Conservation (phyloP, 208 protist genomes). For the Leishmania tropica region DNA sequence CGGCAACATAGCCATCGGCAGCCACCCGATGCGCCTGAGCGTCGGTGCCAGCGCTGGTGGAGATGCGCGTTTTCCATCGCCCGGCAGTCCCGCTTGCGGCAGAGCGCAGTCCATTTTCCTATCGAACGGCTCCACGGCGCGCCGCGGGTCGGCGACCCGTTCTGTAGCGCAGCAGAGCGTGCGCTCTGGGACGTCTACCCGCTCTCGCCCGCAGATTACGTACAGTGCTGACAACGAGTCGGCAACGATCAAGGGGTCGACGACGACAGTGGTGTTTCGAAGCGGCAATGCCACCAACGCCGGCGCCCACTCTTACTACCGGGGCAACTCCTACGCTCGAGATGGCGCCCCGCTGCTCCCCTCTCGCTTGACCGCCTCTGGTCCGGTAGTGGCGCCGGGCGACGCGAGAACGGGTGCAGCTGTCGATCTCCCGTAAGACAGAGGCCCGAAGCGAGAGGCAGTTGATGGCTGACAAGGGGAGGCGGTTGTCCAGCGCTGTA, state of each 20-base stretch:
- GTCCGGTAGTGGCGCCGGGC: background rate
- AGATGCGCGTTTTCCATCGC: background rate
- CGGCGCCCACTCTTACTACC: background rate
- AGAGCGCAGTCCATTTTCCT: background rate
- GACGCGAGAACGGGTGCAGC: background rate
- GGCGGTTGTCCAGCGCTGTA: background rate
- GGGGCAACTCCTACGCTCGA: conserved; percentile 1
- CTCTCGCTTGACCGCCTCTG: background rate
- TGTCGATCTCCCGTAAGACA: background rate
- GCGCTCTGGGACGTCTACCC: conserved; percentile 43
- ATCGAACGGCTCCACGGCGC: background rate
- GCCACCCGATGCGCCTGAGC: conserved; percentile 2
- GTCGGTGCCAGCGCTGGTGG: background rate
- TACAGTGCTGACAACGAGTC: conserved; percentile 44
- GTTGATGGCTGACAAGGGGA: background rate
- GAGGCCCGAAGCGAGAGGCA: background rate
- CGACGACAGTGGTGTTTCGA: conserved; percentile 66
- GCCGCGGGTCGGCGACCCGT: conserved; percentile 29
- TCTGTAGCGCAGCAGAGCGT: conserved; percentile 37
- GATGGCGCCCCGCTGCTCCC: conserved; percentile 13
- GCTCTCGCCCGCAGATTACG: conserved; percentile 54
- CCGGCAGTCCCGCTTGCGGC: background rate
- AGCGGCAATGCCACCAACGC: background rate
- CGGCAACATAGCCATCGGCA: background rate
- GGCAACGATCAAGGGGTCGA: conserved; percentile 55